Evolutionary conservation across 2,329 filamentous ascomycete genomes (phyloP), one percentile per base, ranked within the genome.

Genomic region (Monosporascus sp.): DNA sequence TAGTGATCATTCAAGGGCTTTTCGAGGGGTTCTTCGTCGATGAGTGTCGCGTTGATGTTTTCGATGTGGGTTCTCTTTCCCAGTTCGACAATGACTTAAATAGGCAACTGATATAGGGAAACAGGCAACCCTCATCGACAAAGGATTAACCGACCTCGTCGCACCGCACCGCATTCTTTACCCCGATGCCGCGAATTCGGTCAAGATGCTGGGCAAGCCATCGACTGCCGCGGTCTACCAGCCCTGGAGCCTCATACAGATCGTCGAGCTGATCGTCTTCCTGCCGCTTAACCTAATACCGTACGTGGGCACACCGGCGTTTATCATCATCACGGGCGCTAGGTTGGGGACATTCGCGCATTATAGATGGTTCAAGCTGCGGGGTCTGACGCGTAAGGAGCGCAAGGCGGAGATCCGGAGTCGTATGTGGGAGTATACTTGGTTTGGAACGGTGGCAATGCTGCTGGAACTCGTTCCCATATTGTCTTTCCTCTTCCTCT

Each of bases 221-320:
- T 91, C 87, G 0, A 83, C 76, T 22, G 78, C 84, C 1, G 89
- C 91, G 0, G 79, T 90, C 18, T 97, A 94, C 71, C 86, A 88
- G 8, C 93, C 93, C 0, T 97, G 95, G 78, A 96, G 89, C 52
- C 75, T 96, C 51, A 82, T 89, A n/a, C 93, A 97, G 70, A 94
- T 96, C 53, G 67, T 89, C 58, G 93, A 97, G 72, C 87, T 97
- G 55, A 76, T 95, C 37, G 63, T 89, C 31, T 86, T 87, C 63
- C 77, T 92, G 2, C 88, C 94, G 1, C 80, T 99, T 55, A 97
- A 96, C 68, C 83, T 99, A 22, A 82, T 97, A 17, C 93, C 93
- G 0, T 83, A 87, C 47, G 81, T 91, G 15, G 93, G 93, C 17
- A 88, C 88, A 0, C 89, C 90, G 0, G 79, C 94, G 57, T 99